Base-by-base conservation (phyloP, 1,139 yeast species). In the Nakaseomyces uthaithaninus region DNA sequence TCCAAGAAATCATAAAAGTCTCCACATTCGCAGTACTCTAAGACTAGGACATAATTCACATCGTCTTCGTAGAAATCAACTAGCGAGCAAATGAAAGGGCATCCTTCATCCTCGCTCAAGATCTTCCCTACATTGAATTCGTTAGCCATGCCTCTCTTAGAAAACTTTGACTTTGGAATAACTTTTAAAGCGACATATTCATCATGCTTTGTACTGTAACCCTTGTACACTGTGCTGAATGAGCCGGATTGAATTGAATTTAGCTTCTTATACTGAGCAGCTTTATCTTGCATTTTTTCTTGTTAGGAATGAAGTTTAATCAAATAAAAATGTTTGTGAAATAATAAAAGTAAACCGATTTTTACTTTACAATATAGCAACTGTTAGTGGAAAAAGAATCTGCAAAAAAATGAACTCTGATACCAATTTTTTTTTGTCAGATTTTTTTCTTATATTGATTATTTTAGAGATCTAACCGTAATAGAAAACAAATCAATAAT, bases 11-110 rank as follows among this genome's bases (percentile, higher is more conserved):
- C 97, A 60, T 87, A 89, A 40, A 89, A 66, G 55, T 89, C 97
- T 38, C 97, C 97, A 47, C 83, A 69, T 11, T 87, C 68, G 53
- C 94, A 86, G 60, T 83, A 85, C 57, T 89, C 96, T 53, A 87
- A 68, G 19, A 87, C 75, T 55, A 89, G 68, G 51, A 77, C 81
- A 45, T 54, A 62, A 40, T 56, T 52, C 6, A 47, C 41, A 0
- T 52, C 46, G 15, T 84, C 74, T 53, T 80, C 87, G 59, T 85
- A 84, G 58, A 74, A 74, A 56, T 86, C 94, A 39, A 77, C 67
- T 49, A 89, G 66, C 15, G 74, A 63, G 38, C 89, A 78, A 38
- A 89, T 74, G 44, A 61, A 57, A 19, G 56, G 57, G 44, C 58
- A 60, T 42, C 37, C 30, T 8, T 38, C 42, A 18, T 31, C 24